phyloP scores from a whole-genome alignment of 768 basidiomycete species.

The Boletus rex-veris region DNA sequence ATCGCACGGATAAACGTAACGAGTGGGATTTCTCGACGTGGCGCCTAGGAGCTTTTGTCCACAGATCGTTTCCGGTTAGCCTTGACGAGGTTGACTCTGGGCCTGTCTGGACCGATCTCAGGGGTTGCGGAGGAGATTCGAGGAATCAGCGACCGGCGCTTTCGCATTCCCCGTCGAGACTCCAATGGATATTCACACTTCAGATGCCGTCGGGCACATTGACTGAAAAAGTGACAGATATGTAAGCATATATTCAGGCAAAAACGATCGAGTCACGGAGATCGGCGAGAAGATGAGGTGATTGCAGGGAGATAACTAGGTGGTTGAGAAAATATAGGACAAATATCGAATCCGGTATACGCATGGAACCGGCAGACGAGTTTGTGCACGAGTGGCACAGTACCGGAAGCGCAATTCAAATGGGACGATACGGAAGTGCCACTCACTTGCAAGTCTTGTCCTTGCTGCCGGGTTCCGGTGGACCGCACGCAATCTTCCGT shows the following conservation, averaged over 20 bases:
- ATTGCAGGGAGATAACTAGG: constrained; percentile 20
- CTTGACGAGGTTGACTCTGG: constrained; percentile 24
- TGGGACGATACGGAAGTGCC: not conserved
- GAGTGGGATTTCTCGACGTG: not conserved
- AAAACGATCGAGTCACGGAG: constrained; percentile 16
- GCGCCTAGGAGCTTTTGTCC: constrained; percentile 24
- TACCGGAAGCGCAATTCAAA: not conserved
- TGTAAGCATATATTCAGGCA: constrained; percentile 19
- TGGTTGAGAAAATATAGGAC: not conserved
- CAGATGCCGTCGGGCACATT: constrained; percentile 67
- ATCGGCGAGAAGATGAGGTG: constrained; percentile 26
- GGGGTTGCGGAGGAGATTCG: constrained; percentile 26
- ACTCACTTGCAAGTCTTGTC: constrained; percentile 68
- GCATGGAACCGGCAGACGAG: constrained; percentile 12
- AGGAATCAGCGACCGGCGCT: constrained; percentile 36
- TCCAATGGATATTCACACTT: constrained; percentile 69
- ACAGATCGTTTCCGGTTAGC: constrained; percentile 27
- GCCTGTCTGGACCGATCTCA: constrained; percentile 23
- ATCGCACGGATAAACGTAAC: constrained; percentile 11
- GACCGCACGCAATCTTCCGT: constrained; percentile 67
- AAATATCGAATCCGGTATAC: constrained; percentile 10
- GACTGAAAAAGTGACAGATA: constrained; percentile 41
- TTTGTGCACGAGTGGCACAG: constrained; percentile 5
- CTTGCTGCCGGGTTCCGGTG: constrained; percentile 48
- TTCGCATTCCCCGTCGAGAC: constrained; percentile 66